Percentiles rank a stretch among this genome's conserved stretches.
These are phyloP conservation scores for Phalaenopsis equestris DNA, from an alignment of 106 monocot genomes.

Conservation along the genomic window DNA sequence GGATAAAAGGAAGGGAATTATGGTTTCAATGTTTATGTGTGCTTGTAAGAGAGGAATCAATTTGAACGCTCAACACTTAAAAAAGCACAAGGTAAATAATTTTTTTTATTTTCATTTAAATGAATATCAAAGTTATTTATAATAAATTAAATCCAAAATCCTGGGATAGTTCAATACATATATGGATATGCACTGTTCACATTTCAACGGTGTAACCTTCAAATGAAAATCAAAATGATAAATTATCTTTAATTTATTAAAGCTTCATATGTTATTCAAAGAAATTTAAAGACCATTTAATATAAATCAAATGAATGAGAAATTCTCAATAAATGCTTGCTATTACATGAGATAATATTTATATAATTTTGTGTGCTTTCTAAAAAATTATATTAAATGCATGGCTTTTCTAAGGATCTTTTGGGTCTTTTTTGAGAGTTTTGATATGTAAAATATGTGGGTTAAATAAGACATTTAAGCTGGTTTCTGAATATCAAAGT, in stretches of 20 bases:
- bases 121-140: too few relatives aligned
- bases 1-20: too few relatives aligned
- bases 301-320: too few relatives aligned
- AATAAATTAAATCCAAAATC: too few relatives aligned
- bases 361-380: background rate
- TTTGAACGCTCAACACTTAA: background rate
- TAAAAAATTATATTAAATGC: background rate
- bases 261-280: background rate
- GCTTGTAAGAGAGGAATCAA: background rate
- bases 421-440: background rate
- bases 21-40: too few relatives aligned
- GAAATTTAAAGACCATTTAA: background rate
- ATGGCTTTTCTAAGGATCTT: background rate
- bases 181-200: background rate
- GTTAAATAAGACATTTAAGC: background rate
- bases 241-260: background rate
- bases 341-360: background rate
- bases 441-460: background rate
- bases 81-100: too few relatives aligned
- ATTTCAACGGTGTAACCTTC: background rate
- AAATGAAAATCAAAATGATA: background rate
- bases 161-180: too few relatives aligned
- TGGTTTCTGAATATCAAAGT: background rate
- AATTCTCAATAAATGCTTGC: background rate
- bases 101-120: too few relatives aligned